phyloP scores from a whole-genome alignment of 768 basidiomycete genomes.

The Suillus discolor region DNA sequence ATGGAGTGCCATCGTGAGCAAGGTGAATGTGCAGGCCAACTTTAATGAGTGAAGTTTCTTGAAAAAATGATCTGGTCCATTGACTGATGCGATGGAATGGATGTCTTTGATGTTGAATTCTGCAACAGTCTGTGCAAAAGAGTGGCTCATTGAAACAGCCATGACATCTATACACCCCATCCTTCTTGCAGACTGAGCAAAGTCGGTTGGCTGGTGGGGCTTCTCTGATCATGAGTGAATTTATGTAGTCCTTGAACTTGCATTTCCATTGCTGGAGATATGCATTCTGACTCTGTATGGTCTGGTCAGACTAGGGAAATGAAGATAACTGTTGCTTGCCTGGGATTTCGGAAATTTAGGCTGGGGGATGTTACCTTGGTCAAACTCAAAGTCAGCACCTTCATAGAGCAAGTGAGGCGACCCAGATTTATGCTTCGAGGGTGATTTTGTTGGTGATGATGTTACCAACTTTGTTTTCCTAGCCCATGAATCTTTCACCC shows the following conservation, averaged over 20 bases:
- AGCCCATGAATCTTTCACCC: neutral
- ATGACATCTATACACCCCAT: neutral
- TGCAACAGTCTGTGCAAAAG: neutral
- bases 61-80: neutral
- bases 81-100: neutral
- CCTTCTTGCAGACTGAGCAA: neutral
- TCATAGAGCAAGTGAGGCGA: neutral
- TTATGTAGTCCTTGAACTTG: conserved; percentile 3
- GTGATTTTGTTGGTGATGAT: neutral
- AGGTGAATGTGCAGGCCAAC: neutral
- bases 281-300: neutral
- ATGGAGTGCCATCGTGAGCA: neutral
- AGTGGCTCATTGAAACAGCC: conserved; percentile 1
- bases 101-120: neutral
- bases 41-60: neutral
- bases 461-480: neutral
- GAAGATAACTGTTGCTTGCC: neutral
- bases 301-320: neutral
- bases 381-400: neutral
- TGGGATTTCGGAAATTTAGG: neutral
- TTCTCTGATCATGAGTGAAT: conserved; percentile 1
- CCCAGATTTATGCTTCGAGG: neutral
- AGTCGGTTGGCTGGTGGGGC: neutral
- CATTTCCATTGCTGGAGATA: neutral
- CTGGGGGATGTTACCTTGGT: neutral